Conservation (phyloP, 768 basidiomycete species). For the Pleurotus platypus region DNA sequence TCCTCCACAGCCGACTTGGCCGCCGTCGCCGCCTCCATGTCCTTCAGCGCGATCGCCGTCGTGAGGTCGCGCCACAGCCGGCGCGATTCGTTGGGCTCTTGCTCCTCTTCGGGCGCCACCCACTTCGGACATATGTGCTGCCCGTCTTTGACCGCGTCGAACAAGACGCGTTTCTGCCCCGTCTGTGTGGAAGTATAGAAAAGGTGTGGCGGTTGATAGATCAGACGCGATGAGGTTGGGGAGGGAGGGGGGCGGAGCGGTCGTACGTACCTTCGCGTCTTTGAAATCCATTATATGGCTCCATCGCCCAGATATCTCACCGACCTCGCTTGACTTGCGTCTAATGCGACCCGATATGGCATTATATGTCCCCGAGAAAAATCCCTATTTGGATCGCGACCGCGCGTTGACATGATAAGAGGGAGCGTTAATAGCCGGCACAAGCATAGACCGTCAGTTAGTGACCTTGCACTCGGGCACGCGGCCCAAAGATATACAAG, state of each 20-base stretch:
- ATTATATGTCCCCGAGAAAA: slow-evolving; percentile 97
- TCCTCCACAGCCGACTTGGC: slow-evolving; percentile 92
- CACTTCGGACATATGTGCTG: slow-evolving; percentile 74
- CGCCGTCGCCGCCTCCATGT: slow-evolving; percentile 92
- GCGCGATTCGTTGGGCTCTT: slow-evolving; percentile 88
- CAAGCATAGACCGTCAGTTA: not conserved
- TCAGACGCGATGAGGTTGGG: too few relatives aligned
- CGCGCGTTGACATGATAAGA: not conserved
- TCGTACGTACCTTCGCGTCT: slow-evolving; percentile 49
- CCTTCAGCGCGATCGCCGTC: slow-evolving; percentile 76
- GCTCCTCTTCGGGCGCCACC: slow-evolving; percentile 82
- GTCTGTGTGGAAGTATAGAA: slow-evolving; percentile 33
- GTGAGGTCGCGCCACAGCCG: slow-evolving; percentile 88
- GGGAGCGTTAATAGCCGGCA: not conserved
- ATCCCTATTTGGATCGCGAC: slow-evolving; percentile 54
- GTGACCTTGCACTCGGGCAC: not conserved
- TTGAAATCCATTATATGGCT: slow-evolving; percentile 86
- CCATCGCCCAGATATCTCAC: slow-evolving; percentile 91
- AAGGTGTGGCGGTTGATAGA: not conserved
- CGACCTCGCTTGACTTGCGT: slow-evolving; percentile 58
- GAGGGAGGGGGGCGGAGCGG: not conserved
- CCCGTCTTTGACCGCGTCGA: slow-evolving; percentile 79
- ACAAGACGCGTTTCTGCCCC: slow-evolving; percentile 70
- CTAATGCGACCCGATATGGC: slow-evolving; percentile 80
- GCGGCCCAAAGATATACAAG: not conserved